phyloP scores from a whole-genome alignment of 2,329 filamentous ascomycete species.

The Venturia aucupariae region DNA sequence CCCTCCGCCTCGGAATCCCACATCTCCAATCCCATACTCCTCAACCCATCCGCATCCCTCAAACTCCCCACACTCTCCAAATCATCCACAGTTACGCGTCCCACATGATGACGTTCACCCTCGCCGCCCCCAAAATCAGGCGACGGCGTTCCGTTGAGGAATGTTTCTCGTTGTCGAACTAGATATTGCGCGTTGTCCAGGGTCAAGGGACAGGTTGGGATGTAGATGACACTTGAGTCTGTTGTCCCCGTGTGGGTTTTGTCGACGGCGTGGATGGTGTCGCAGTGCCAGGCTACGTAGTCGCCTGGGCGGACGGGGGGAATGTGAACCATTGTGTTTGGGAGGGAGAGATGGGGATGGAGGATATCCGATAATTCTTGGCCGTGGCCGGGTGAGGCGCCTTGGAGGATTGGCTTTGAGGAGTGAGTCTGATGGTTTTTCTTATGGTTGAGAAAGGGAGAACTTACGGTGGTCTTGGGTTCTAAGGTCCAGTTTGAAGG shows the following conservation, averaged over 20 bases:
- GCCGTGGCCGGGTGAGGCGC: constrained; percentile 57
- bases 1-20: constrained; percentile 40
- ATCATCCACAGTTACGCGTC: constrained; percentile 31
- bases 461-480: constrained; percentile 11
- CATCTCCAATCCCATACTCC: constrained; percentile 45
- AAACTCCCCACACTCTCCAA: constrained; percentile 23
- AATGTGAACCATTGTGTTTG: constrained; percentile 61
- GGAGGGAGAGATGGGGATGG: constrained; percentile 62
- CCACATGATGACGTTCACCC: constrained; percentile 49
- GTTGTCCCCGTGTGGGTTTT: constrained; percentile 58
- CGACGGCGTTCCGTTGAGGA: constrained; percentile 48
- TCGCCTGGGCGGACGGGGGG: constrained; percentile 63
- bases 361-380: constrained; percentile 57
- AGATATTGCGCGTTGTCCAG: constrained; percentile 52
- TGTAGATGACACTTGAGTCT: constrained; percentile 82
- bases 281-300: constrained; percentile 73
- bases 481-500: constrained; percentile 54
- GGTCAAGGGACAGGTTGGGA: constrained; percentile 76
- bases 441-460: background rate
- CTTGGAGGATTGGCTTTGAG: constrained; percentile 51
- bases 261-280: constrained; percentile 76
- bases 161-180: constrained; percentile 59
- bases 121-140: constrained; percentile 48
- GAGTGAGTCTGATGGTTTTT: background rate
- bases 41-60: constrained; percentile 39